These are phyloP conservation scores for Colletotrichum echinochloae DNA, from an alignment of 2,329 filamentous ascomycete species.

Conservation along the genomic window DNA sequence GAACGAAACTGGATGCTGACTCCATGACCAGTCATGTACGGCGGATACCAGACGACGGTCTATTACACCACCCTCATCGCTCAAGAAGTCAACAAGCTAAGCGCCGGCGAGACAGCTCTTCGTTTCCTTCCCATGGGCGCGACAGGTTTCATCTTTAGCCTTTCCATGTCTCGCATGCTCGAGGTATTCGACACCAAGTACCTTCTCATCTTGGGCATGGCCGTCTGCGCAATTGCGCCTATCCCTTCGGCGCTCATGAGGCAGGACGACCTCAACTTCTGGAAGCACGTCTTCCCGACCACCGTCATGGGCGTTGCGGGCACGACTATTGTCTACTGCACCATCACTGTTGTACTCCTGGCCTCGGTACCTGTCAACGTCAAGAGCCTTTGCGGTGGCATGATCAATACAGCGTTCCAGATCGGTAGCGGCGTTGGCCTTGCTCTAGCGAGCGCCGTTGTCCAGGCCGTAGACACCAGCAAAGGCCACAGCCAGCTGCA, in stretches of 20 bases:
- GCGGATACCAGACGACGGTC: constrained; percentile 34
- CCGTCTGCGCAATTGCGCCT: constrained; percentile 30
- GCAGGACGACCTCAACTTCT: constrained; percentile 32
- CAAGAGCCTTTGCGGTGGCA: constrained; percentile 37
- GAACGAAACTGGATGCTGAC: background rate
- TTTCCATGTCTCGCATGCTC: constrained; percentile 37
- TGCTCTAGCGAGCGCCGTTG: constrained; percentile 24
- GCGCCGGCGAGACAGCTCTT: constrained; percentile 28
- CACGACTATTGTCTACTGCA: constrained; percentile 35
- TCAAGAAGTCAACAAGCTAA: constrained; percentile 34
- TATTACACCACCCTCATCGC: constrained; percentile 37
- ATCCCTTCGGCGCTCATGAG: constrained; percentile 29
- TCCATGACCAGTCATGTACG: constrained; percentile 26
- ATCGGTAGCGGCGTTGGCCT: constrained; percentile 33
- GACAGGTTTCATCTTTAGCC: constrained; percentile 32
- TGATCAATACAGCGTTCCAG: constrained; percentile 37
- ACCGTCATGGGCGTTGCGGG: constrained; percentile 33
- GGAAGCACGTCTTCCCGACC: constrained; percentile 35
- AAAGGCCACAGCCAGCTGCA: constrained; percentile 23
- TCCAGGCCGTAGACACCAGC: constrained; percentile 28
- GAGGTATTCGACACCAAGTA: constrained; percentile 34
- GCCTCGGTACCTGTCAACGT: constrained; percentile 34
- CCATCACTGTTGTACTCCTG: constrained; percentile 36
- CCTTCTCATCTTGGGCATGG: constrained; percentile 24
- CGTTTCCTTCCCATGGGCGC: constrained; percentile 35